Evolutionary conservation across 2,329 filamentous ascomycete species (phyloP), one percentile per base, ranked within the genome.

Genomic region (Ustilaginoidea virens): DNA sequence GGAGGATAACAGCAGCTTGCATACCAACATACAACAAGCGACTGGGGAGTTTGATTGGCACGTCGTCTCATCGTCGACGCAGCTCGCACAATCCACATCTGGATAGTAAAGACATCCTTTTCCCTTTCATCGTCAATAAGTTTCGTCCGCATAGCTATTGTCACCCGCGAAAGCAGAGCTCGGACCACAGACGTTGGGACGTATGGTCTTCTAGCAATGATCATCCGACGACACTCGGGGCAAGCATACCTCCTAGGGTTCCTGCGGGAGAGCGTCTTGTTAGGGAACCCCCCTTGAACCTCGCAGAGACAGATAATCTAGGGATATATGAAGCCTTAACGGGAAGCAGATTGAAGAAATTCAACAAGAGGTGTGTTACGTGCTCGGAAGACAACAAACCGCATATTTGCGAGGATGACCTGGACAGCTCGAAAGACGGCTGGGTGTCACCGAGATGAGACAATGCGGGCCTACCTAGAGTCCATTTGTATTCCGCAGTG

Each of bases 301-400:
- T 38, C 22, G 40, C 38, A 1, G 36, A 17, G 15, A 27, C 31
- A 6, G 39, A 46, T 24, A 32, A 5, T 7, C 29, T 31, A 17
- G 38, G 40, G 7, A 43, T 45, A 19, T 39, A 45, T 12, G 40
- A 45, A 17, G 40, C 40, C 3, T 37, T 47, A 33, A 40, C 39
- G 3, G 39, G 37, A 10, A 37, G 39, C 12, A 42, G 35, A 17
- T 30, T 35, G 11, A 24, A 32, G 1, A 24, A 23, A 7, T 26
- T 26, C 14, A 33, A 30, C 9, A 27, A 34, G n/a, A 34, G 35
- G 23, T 32, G 37, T 7, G 28, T 32, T 10, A 40, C 38, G 7
- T 53, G 51, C 25, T 52, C 49, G 5, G 51, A 53, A 30, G 51
- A 53, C 19, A 37, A 45, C 19, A 35, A 36, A 20, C 48, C 48